Base-by-base conservation (phyloP, 768 basidiomycete species). In the Lentinula aciculospora region DNA sequence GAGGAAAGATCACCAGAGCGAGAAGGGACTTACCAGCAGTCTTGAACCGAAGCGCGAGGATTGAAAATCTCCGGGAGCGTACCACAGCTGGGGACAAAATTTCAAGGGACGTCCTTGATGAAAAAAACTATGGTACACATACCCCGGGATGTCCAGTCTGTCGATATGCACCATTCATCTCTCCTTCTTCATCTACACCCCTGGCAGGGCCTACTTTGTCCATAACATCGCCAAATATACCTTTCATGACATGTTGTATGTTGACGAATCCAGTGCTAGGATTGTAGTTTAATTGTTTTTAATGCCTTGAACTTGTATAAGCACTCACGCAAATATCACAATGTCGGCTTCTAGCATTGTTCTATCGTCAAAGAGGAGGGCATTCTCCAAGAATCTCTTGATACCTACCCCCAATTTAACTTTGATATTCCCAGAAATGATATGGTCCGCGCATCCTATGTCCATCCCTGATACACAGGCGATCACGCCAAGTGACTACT, bases 351-450 rank as follows among this genome's bases (percentile, higher is more conserved):
- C 63, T 3, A 78, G 61, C 23, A 66, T 64, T 23, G 67, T 68
- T 7, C 72, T 72, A 58, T 78, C 72, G 0, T 66, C 66, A 60
- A 79, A 76, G 17, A 71, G 50, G 3, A 77, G 60, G 17, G 68
- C 69, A 40, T 68, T 60, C n/a, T 65, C 58, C 13, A 64, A 68
- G 63, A 79, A 73, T 13, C 61, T 61, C 21, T 68, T 66, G 32
- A 79, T 69, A 59, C 76, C 72, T n/a, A 71, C 67, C 44, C 81
- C 81, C 61, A 78, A 78, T 70, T 83, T 84, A 58, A 85, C 66
- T 63, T 81, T 79, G 67, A 85, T 79, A 63, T 81, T 75, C 6
- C 82, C 81, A 42, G 77, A 71, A 37, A 74, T 74, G 61, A 85
- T 79, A 58, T 77, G 69, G 63, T 81, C 73, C 32, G 76, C 76